Base-by-base conservation (phyloP, 805 yeast genomes). In the Kuraishia piskuri region DNA sequence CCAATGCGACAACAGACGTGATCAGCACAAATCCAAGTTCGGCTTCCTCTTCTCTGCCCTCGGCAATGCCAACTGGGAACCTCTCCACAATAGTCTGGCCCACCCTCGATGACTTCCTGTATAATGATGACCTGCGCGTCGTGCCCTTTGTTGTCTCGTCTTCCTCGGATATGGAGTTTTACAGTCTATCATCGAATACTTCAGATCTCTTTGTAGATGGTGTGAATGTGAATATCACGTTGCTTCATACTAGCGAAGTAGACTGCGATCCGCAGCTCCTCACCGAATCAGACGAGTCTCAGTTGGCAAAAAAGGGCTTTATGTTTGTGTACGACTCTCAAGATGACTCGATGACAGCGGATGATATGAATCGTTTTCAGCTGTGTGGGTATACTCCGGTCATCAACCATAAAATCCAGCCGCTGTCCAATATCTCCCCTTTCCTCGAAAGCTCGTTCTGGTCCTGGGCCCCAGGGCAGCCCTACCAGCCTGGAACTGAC, bases 401-500 rank as follows among this genome's bases (percentile, higher is more conserved):
- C 0, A 63, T 90, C 68, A 77, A 68, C 50, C 79, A 57, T 57
- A 74, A 12, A 31, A 62, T 57, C 47, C 50, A 26, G 53, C 57
- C 61, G 49, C 40, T 70, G 10, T 37, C 66, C 14, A 59, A 63
- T 17, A 63, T 76, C 8, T 62, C 70, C 0, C 51, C 59, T 0
- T 59, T 75, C 23, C 53, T 77, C 12, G 63, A 70, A 17, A 48
- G 61, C 17, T 67, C 77, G 0, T 54, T 78, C 40, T 90, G 97
- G 97, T 78, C 92, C 1, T 90, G 97, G 97, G 78, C 75, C 0
- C 62, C 73, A 0, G 65, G 68, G 9, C 79, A 85, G 61, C 94
- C 94, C 1, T 54, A 59, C 47, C 10, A 56, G 20, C 51, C 57
- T 2, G 48, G 50, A n/a, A 51, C 56, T 1, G 47, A n/a, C 6